Evolutionary conservation across 2,329 filamentous ascomycete species (phyloP), one percentile per base, ranked within the genome.

Genomic region (Neophaeococcomyces aloes): DNA sequence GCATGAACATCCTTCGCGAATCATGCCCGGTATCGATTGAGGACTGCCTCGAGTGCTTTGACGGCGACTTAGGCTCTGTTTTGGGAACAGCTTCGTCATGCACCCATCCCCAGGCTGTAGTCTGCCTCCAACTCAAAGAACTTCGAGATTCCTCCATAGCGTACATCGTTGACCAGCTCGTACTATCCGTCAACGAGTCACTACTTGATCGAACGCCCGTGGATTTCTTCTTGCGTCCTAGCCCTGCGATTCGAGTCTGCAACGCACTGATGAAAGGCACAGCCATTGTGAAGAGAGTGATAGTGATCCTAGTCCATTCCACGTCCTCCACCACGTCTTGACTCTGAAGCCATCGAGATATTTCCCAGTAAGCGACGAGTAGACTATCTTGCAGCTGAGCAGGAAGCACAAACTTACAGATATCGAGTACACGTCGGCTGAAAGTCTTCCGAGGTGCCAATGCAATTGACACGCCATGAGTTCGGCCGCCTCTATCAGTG

Each of bases 301-400:
- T 69, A 2, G 78, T 69, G 36, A 83, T 59, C 2, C 79, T 75
- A 3, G 80, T 81, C 83, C 83, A 88, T 59, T 88, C 84, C 1
- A 65, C 45, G 48, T 81, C 71, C 3, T 63, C 61, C 11, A 69
- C 58, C 6, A 65, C 57, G 3, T 70, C 62, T 3, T 70, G 65
- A 56, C 23, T 51, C 30, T 66, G 65, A 31, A 85, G 66, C 83
- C 83, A 89, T 48, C 78, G 75, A 62, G 83, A 74, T 15, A 76
- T 71, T 57, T 85, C 79, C 74, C 83, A 83, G 81, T 83, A 88
- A 2, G 74, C 77, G 7, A 79, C 71, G 45, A 84, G 64, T 7
- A 86, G 63, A 19, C 68, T 67, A 68, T 83, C 65, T 68, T 80
- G 48, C 64, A 76, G 62, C 45, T 64, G 62, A 15, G 76, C 66